phyloP scores from a whole-genome alignment of 495 filamentous ascomycete genomes.

The Aspergillus incahuasiensis region DNA sequence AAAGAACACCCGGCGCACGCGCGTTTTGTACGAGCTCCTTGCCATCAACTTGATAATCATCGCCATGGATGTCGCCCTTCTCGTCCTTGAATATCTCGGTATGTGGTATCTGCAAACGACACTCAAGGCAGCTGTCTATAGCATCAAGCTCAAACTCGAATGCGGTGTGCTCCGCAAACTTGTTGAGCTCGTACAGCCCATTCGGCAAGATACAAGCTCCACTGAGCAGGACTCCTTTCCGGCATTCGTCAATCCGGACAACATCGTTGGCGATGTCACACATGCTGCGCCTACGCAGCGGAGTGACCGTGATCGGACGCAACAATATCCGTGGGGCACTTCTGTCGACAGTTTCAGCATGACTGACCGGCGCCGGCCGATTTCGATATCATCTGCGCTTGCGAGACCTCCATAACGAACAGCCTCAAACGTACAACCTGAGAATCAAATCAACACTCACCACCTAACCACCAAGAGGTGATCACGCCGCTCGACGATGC shows the following conservation, averaged over 20 bases:
- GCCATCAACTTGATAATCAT: slow-evolving; percentile 54
- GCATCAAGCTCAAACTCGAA: slow-evolving; percentile 61
- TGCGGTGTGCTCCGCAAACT: slow-evolving; percentile 51
- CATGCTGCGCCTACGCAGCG: slow-evolving; percentile 26
- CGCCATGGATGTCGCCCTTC: slow-evolving; percentile 49
- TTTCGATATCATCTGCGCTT: slow-evolving; percentile 16
- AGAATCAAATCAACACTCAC: background rate
- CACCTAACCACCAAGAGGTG: background rate
- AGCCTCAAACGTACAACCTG: no score
- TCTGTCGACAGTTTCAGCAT: slow-evolving; percentile 33
- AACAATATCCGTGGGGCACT: slow-evolving; percentile 24
- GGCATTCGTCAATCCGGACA: slow-evolving; percentile 35
- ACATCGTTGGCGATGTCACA: slow-evolving; percentile 35
- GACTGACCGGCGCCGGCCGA: slow-evolving; percentile 23
- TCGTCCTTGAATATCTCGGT: slow-evolving; percentile 51
- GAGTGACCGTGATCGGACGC: slow-evolving; percentile 2
- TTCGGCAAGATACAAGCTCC: slow-evolving; percentile 30
- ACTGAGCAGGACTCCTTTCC: slow-evolving; percentile 35
- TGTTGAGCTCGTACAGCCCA: slow-evolving; percentile 31
- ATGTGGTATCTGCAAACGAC: slow-evolving; percentile 51
- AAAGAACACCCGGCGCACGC: slow-evolving; percentile 35
- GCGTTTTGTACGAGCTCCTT: slow-evolving; percentile 49
- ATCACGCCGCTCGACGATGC: background rate
- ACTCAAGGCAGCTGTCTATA: slow-evolving; percentile 54
- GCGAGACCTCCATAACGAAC: slow-evolving; percentile 13